These are phyloP conservation scores for Primulina tabacum DNA, from an alignment of 257 asterid genomes.

Conservation along the genomic window DNA sequence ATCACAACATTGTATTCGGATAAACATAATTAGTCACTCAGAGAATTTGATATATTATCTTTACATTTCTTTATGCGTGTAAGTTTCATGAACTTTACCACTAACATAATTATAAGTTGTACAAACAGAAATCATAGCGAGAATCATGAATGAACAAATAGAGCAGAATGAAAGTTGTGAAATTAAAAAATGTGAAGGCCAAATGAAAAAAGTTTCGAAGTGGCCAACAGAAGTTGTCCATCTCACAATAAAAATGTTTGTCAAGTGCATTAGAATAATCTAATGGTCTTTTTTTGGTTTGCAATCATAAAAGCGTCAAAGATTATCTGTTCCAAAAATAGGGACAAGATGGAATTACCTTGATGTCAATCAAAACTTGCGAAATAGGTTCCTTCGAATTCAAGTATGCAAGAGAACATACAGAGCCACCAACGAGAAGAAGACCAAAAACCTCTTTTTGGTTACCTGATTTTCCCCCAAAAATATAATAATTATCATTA, in stretches of 20 bases:
- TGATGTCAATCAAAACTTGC: slow-evolving; percentile 79
- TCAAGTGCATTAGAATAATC: slow-evolving; percentile 11
- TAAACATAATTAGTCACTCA: too few relatives aligned
- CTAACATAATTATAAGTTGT: neutral
- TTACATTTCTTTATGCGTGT: too few relatives aligned
- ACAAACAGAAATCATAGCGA: slow-evolving; percentile 17
- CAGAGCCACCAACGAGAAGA: slow-evolving; percentile 61
- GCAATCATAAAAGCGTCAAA: neutral
- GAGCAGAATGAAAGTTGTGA: neutral
- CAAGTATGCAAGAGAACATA: slow-evolving; percentile 72
- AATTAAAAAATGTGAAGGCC: slow-evolving; percentile 10
- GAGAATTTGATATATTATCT: too few relatives aligned
- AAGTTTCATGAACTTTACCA: slow-evolving; percentile 16
- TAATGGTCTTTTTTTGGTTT: neutral
- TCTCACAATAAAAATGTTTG: slow-evolving; percentile 6
- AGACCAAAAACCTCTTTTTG: slow-evolving; percentile 66
- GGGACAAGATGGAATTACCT: slow-evolving; percentile 49
- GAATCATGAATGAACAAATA: slow-evolving; percentile 11
- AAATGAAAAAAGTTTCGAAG: neutral
- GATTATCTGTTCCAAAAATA: slow-evolving; percentile 4
- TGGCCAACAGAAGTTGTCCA: neutral
- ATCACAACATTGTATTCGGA: slow-evolving; percentile 14
- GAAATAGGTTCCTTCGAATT: slow-evolving; percentile 71
- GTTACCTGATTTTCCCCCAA: slow-evolving; percentile 53
- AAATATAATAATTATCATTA: slow-evolving; percentile 16